Evolutionary conservation across 768 basidiomycete genomes (phyloP).

Genomic region (Cystofilobasidium macerans): DNA sequence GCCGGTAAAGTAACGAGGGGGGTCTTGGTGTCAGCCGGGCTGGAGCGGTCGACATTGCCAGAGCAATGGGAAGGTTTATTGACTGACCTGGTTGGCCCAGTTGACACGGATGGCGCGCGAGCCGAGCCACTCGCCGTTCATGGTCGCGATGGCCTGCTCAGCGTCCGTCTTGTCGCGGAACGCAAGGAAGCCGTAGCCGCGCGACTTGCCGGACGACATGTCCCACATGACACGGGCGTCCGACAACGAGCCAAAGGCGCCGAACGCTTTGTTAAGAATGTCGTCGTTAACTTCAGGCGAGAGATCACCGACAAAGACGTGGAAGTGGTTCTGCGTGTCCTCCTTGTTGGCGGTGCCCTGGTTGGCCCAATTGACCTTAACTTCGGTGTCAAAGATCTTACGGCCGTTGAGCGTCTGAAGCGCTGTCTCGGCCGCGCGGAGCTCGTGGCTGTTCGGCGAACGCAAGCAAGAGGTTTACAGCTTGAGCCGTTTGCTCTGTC

Average conservation of each 20-base stretch:
- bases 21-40: too few relatives aligned
- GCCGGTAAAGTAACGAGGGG: too few relatives aligned
- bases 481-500: too few relatives aligned
- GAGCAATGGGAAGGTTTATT: too few relatives aligned
- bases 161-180: slow-evolving; percentile 89
- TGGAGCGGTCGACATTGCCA: too few relatives aligned
- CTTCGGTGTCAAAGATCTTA: slow-evolving; percentile 99
- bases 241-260: slow-evolving; percentile 88
- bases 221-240: slow-evolving; percentile 79
- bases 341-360: slow-evolving; percentile 92
- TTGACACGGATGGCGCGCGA: slow-evolving; percentile 97
- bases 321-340: slow-evolving; percentile 92
- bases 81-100: slow-evolving; percentile 74
- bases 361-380: slow-evolving; percentile 99
- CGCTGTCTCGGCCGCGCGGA: slow-evolving; percentile 98
- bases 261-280: slow-evolving; percentile 90
- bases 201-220: slow-evolving; percentile 74
- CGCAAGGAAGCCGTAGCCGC: slow-evolving; percentile 27
- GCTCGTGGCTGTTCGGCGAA: slow-evolving; percentile 51
- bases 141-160: slow-evolving; percentile 96
- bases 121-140: slow-evolving; percentile 99
- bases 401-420: slow-evolving; percentile 95
- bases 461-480: too few relatives aligned
- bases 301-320: slow-evolving; percentile 99
- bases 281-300: slow-evolving; percentile 98